Percentiles rank a stretch among this genome's conserved stretches.
Conservation (phyloP, 1,139 yeast species). For the Geotrichum cucujoidarum region DNA sequence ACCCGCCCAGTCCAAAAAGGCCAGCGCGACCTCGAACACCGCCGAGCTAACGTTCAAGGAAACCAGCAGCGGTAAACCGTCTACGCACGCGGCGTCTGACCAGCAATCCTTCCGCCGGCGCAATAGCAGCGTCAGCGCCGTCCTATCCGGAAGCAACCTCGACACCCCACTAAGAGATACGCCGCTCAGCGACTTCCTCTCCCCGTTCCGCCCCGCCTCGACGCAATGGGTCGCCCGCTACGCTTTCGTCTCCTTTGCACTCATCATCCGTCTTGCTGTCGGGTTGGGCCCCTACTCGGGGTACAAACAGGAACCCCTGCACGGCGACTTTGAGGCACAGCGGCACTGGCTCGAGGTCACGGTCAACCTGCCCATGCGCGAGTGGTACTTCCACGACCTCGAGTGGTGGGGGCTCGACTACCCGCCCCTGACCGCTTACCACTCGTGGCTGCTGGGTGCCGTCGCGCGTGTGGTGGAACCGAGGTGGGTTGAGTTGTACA, state of each 20-base stretch:
- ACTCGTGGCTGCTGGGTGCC: constrained; percentile 74
- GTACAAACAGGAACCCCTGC: constrained; percentile 59
- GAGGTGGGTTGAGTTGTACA: constrained; percentile 68
- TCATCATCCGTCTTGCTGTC: constrained; percentile 75
- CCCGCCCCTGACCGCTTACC: constrained; percentile 95
- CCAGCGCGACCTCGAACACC: too few species aligned
- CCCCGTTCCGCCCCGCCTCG: constrained; percentile 62
- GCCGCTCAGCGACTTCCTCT: constrained; percentile 54
- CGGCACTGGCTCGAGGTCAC: constrained; percentile 97
- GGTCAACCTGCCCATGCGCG: constrained; percentile 57
- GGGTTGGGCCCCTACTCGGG: constrained; percentile 81
- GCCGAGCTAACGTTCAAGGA: too few species aligned
- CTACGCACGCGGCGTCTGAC: too few species aligned
- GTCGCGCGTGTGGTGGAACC: constrained; percentile 59
- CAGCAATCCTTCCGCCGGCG: not conserved
- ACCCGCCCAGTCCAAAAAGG: not conserved
- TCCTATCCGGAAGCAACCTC: not conserved
- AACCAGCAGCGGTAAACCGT: too few species aligned
- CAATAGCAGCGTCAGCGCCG: not conserved
- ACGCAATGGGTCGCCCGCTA: constrained; percentile 89
- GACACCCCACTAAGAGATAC: constrained; percentile 34
- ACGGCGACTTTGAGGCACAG: constrained; percentile 97
- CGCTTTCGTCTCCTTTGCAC: constrained; percentile 66
- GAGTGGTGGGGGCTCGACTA: constrained; percentile 96
- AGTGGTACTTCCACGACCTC: constrained; percentile 88